These are phyloP conservation scores for Mycothermus thermophilus DNA, from an alignment of 495 filamentous ascomycete species.

Conservation along the genomic window DNA sequence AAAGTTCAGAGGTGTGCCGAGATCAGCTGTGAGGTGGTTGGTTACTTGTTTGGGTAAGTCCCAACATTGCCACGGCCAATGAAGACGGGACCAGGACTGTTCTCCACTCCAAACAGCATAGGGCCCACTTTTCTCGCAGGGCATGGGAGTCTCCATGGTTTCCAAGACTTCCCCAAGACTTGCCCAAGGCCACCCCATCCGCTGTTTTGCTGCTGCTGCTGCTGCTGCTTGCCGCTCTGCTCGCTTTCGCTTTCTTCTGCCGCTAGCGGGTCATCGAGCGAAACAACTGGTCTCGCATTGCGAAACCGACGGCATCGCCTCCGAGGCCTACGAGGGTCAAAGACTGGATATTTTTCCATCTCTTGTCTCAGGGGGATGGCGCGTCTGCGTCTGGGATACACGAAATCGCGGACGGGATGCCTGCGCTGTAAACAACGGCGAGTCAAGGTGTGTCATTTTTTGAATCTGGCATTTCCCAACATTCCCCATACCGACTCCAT, in stretches of 20 bases:
- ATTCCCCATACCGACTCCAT: not conserved
- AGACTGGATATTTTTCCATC: too few species aligned
- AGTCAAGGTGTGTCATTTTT: constrained; percentile 15
- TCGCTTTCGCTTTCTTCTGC: constrained; percentile 4
- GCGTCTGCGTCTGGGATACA: constrained; percentile 18
- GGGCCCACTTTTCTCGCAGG: not conserved
- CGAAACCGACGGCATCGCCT: too few species aligned
- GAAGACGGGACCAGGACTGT: too few species aligned
- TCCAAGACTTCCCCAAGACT: not conserved
- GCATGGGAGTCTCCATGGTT: not conserved
- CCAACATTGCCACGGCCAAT: too few species aligned
- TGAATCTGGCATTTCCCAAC: not conserved
- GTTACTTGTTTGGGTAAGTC: too few species aligned
- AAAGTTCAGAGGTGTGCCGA: too few species aligned
- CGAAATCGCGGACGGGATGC: constrained; percentile 18
- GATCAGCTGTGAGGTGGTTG: too few species aligned
- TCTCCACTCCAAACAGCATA: too few species aligned
- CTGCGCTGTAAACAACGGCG: constrained; percentile 18
- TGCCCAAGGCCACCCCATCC: not conserved
- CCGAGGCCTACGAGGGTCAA: too few species aligned
- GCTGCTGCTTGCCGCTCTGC: not conserved
- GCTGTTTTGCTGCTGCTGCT: not conserved
- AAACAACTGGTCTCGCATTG: not conserved
- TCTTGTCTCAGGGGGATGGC: constrained; percentile 11
- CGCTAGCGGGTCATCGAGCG: not conserved